Evolutionary conservation across 805 yeast genomes (phyloP), one percentile per base, ranked within the genome.

Genomic region (Yarrowia osloensis): DNA sequence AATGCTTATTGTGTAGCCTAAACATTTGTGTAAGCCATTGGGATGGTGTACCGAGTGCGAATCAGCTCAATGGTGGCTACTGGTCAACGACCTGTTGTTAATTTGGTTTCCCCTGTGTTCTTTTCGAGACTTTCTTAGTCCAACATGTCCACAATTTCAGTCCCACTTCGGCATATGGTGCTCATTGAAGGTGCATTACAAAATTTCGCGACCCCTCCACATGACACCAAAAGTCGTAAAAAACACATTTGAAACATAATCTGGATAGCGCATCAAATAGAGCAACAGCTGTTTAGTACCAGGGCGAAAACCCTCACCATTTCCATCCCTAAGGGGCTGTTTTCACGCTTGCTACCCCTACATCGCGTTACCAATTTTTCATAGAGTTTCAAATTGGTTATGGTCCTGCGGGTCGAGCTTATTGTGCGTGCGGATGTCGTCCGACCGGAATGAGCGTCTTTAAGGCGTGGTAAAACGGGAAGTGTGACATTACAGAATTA

Each of bases 181-280:
- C 40, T 57, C 49, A 57, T 57, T 57, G 49, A 57, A 40, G 63
- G 28, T 40, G 63, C 37, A 57, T 57, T 57, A 57, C 35, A 26
- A 15, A 40, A 28, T 35, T 35, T 54, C 61, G 17, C 11, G 4
- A 21, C 8, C n/a, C 11, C 40, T 9, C 40, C 17, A 33, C 39
- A 33, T 7, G 9, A 22, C 57, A 21, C 19, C 12, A 49, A 49
- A 49, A n/a, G 19, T 13, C 26, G 3, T 4, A 3, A 29, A 54
- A 54, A 37, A 6, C 26, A 2, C 5, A n/a, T 17, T 8, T 4
- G 31, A 31, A 9, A 19, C 9, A 11, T 3, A 28, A 9, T 17
- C 17, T 2, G 4, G 11, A 1, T 4, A 11, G 17, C 17, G n/a
- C n/a, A n/a, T n/a, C n/a, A n/a, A n/a, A n/a, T n/a, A n/a, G n/a